Base-by-base conservation (phyloP, 2,329 filamentous ascomycete genomes). In the Cercospora sesami region DNA sequence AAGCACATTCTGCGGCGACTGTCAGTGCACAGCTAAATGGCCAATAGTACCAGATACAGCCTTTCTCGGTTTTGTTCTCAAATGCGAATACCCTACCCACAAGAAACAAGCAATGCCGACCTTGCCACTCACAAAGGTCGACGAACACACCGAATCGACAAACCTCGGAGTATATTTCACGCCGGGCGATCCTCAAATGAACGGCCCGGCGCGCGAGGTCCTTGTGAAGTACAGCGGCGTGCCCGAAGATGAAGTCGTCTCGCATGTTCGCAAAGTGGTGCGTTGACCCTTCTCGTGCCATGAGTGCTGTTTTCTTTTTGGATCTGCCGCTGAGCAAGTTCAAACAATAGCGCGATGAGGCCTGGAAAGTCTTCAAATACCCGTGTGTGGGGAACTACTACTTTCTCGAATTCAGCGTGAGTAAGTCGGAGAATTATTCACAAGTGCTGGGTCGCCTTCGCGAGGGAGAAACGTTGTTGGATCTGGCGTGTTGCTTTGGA, bases 401-500 rank as follows among this genome's bases (percentile, higher is more conserved):
- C 45, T 74, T 74, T 61, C 64, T 74, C 45, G 67, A 74, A 30
- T 65, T 74, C 33, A 68, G 69, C 60, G 69, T 78, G 9, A 69
- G 67, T 10, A 51, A 66, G 12, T 70, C 72, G 21, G 63, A 69
- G 2, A 57, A 68, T 31, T 79, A 78, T 42, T 60, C 66, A 12
- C 70, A 74, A 33, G 71, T 78, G 8, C 64, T 79, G 66, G 71
- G 23, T 58, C 75, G 70, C 2, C 6, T 71, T 63, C 72, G 21
- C 66, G 61, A 16, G 65, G 81, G 72, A 9, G 78, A 80, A 61
- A 78, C 69, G n/a, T 74, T 81, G 14, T 75, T 81, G n/a, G 80
- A 82, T 64, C 68, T 81, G 4, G 80, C 79, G 2, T 81, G 79
- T 42, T 80, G 79, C 68, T 76, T 81, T 12, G 65, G 60, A 3